Evolutionary conservation across 148 eudicot species (phyloP).

Genomic region (Pouteria glomerata): DNA sequence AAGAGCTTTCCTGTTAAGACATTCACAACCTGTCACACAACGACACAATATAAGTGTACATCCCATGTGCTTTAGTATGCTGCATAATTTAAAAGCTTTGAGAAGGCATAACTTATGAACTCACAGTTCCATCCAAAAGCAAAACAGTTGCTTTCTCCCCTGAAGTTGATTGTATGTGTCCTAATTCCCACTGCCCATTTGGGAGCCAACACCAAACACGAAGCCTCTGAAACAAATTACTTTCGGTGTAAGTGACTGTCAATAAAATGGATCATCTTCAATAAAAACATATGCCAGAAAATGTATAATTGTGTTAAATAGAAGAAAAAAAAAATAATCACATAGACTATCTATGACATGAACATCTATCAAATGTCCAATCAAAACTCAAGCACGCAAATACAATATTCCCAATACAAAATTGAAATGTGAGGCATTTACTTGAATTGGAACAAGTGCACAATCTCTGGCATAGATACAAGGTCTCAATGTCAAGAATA

Average conservation of each 20-base stretch:
- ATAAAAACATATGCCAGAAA: neutral
- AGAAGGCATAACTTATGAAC: slow-evolving; percentile 23
- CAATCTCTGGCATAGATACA: neutral
- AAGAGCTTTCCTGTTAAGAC: slow-evolving; percentile 55
- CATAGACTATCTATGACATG: neutral
- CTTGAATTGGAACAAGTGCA: neutral
- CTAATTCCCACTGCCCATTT: slow-evolving; percentile 69
- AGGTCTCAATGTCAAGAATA: neutral
- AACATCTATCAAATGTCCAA: slow-evolving; percentile 3
- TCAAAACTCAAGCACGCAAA: neutral
- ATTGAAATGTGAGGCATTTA: neutral
- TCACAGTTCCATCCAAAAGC: slow-evolving; percentile 64
- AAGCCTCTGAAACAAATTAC: slow-evolving; percentile 63
- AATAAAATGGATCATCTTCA: slow-evolving; percentile 4
- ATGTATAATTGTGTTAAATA: neutral
- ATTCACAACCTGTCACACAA: slow-evolving; percentile 49
- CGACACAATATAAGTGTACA: slow-evolving; percentile 13
- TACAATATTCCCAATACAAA: neutral
- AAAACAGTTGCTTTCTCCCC: slow-evolving; percentile 59
- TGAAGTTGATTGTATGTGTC: slow-evolving; percentile 61
- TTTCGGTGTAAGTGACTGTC: slow-evolving; percentile 8
- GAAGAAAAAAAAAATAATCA: too few relatives aligned
- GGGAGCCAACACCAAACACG: slow-evolving; percentile 71
- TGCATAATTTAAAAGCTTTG: slow-evolving; percentile 3
- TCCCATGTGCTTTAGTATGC: slow-evolving; percentile 7